A percentile compares a stretch with the other conserved stretches of the same genome.
Evolutionary conservation across 331 rosid species (phyloP).

Genomic region (Phaseolus coccineus): DNA sequence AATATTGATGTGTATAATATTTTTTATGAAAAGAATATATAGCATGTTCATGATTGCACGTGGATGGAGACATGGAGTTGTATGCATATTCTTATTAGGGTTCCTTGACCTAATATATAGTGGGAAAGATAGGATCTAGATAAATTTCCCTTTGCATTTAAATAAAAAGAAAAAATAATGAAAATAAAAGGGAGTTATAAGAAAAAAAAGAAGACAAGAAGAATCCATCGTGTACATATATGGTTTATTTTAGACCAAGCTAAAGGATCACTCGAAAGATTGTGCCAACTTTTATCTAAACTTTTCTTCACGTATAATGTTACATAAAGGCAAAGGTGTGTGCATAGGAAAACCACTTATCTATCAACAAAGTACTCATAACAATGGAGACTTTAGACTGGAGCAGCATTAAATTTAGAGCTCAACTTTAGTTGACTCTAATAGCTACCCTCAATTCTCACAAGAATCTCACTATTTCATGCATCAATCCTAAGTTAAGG

Average conservation of each 20-base stretch:
- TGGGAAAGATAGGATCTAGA: slow-evolving; percentile 37
- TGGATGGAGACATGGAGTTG: slow-evolving; percentile 37
- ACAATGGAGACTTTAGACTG: slow-evolving; percentile 52
- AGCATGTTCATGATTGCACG: slow-evolving; percentile 37
- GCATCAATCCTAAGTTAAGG: slow-evolving; percentile 32
- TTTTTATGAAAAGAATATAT: not conserved
- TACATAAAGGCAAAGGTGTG: slow-evolving; percentile 42
- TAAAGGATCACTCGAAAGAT: slow-evolving; percentile 51
- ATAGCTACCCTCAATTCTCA: slow-evolving; percentile 28
- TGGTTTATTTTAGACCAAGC: slow-evolving; percentile 43
- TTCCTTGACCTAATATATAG: slow-evolving; percentile 21
- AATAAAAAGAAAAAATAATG: slow-evolving; percentile 23
- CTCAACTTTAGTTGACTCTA: slow-evolving; percentile 46
- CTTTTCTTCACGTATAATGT: slow-evolving; percentile 48
- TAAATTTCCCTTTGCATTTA: slow-evolving; percentile 35
- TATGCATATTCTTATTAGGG: slow-evolving; percentile 46
- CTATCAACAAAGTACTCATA: slow-evolving; percentile 42
- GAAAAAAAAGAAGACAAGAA: slow-evolving; percentile 16
- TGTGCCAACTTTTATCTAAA: slow-evolving; percentile 56
- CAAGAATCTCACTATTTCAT: slow-evolving; percentile 46
- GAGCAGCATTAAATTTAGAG: slow-evolving; percentile 46
- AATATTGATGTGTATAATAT: too few species aligned
- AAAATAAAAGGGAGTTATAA: not conserved
- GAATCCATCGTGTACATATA: slow-evolving; percentile 37
- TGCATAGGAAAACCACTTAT: slow-evolving; percentile 37